Base-by-base conservation (phyloP, 2,329 filamentous ascomycete species). In the Arthrocladium fulminans region DNA sequence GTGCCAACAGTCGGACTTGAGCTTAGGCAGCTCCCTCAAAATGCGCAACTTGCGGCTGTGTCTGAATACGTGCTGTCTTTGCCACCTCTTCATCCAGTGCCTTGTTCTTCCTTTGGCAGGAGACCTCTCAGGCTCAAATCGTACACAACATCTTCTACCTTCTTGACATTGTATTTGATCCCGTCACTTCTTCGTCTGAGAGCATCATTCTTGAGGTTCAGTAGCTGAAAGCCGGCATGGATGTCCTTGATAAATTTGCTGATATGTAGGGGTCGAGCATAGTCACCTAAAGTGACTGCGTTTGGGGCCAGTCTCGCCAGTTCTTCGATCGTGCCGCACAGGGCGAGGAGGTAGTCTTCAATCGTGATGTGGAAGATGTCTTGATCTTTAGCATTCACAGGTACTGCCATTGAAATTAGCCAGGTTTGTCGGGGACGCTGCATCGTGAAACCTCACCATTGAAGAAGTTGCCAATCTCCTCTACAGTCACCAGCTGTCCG, bases 131-230 rank as follows among this genome's bases (percentile, higher is more conserved):
- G 70, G 20, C 86, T 90, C 49, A 98, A 71, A 65, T 98, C 92
- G 63, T 98, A 98, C 44, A 97, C 90, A 10, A 98, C 88, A 63
- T 97, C 92, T 73, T 98, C 92, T 10, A 96, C 88, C 65, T 94
- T 90, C 75, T 97, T 98, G 61, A 98, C 88, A 60, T 85, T 84
- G 64, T 98, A 98, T 74, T 98, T 98, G 67, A 98, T 85, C 3
- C 84, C 85, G 69, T 98, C 92, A 48, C 87, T 88, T 53, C 88
- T 78, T 70, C 88, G 87, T 51, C 92, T 79, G 61, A 98, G 69
- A 19, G 82, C 81, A 65, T 98, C 92, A 61, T 98, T 98, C 76
- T 97, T 97, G 58, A 98, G 74, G 65, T 98, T 98, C 57, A 98
- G 78, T 57, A 97, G 80, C 75, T 97, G 92, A 70, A 98, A 98